These are phyloP conservation scores for Ceratobasidium sp. DNA, from an alignment of 1,284 basidiomycete species.

Conservation along the genomic window DNA sequence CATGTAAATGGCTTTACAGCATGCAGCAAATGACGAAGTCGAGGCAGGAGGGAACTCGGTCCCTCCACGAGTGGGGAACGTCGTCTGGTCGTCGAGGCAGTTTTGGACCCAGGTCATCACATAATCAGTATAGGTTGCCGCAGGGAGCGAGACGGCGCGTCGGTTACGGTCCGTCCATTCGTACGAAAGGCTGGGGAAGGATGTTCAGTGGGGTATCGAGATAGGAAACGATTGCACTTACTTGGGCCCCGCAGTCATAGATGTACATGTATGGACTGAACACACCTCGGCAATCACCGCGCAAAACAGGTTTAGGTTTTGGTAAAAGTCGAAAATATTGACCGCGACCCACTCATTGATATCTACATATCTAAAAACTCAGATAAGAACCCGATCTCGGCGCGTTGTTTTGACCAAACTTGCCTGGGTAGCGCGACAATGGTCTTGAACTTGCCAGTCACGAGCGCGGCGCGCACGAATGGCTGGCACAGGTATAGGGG, in stretches of 20 bases:
- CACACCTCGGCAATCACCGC: constrained; percentile 64
- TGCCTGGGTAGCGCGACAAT: constrained; percentile 63
- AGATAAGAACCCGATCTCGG: background rate
- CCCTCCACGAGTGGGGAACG: constrained; percentile 66
- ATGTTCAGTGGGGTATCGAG: background rate
- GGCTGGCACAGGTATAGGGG: constrained; percentile 59
- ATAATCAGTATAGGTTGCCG: constrained; percentile 68
- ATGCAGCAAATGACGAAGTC: constrained; percentile 37
- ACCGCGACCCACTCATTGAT: constrained; percentile 67
- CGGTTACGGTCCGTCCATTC: constrained; percentile 65
- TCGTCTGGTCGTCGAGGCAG: constrained; percentile 60
- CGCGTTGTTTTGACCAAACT: background rate
- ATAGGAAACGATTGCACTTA: constrained; percentile 46
- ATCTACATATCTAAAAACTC: constrained; percentile 52
- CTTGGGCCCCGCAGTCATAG: constrained; percentile 64
- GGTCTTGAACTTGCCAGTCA: constrained; percentile 67
- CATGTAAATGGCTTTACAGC: constrained; percentile 38
- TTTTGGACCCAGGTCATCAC: constrained; percentile 68
- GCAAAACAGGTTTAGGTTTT: constrained; percentile 68
- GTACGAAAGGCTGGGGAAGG: constrained; percentile 58
- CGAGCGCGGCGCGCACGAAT: constrained; percentile 64
- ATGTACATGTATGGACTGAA: constrained; percentile 60
- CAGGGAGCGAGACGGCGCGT: constrained; percentile 61
- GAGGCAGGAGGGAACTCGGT: constrained; percentile 37
- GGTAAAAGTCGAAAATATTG: constrained; percentile 61